phyloP scores from a whole-genome alignment of 352 stramenopile species.

The Pythium brassicae region DNA sequence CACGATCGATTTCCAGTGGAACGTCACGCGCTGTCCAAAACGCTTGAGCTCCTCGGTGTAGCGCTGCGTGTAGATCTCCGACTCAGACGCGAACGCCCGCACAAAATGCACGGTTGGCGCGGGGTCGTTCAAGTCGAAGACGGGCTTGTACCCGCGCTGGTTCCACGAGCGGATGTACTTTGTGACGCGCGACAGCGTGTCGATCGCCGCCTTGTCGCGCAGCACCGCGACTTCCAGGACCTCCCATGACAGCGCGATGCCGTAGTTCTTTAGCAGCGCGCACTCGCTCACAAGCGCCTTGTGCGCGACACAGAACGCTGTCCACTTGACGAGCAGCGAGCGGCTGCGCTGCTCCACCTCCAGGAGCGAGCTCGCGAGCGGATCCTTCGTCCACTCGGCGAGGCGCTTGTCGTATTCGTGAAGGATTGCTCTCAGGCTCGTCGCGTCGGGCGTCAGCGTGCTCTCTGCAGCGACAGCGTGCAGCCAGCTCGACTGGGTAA shows the following conservation, averaged over 20 bases:
- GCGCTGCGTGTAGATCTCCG: constrained; percentile 1
- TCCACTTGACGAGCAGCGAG: constrained; percentile 36
- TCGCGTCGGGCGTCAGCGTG: background rate
- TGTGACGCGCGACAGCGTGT: constrained; percentile 25
- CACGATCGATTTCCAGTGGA: background rate
- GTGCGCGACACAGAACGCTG: constrained; percentile 40
- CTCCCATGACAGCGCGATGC: constrained; percentile 35
- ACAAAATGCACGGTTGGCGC: constrained; percentile 34
- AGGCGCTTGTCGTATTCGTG: constrained; percentile 4
- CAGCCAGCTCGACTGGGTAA: constrained; percentile 7
- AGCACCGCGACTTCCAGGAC: constrained; percentile 33
- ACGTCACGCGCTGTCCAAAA: background rate
- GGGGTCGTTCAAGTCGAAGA: constrained; percentile 45
- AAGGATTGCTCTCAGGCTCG: constrained; percentile 6
- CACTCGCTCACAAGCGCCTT: constrained; percentile 13
- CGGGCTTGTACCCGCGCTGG: background rate
- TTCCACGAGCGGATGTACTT: constrained; percentile 41
- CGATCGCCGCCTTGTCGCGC: constrained; percentile 20
- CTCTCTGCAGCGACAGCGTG: background rate
- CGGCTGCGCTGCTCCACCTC: constrained; percentile 34
- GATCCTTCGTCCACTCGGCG: constrained; percentile 12
- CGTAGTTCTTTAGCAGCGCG: constrained; percentile 22
- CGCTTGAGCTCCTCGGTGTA: constrained; percentile 2
- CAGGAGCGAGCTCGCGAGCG: constrained; percentile 14
- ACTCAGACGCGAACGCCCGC: constrained; percentile 14